Evolutionary conservation across 2,329 filamentous ascomycete genomes (phyloP), one percentile per base, ranked within the genome.

Genomic region (Madurella fahalii): DNA sequence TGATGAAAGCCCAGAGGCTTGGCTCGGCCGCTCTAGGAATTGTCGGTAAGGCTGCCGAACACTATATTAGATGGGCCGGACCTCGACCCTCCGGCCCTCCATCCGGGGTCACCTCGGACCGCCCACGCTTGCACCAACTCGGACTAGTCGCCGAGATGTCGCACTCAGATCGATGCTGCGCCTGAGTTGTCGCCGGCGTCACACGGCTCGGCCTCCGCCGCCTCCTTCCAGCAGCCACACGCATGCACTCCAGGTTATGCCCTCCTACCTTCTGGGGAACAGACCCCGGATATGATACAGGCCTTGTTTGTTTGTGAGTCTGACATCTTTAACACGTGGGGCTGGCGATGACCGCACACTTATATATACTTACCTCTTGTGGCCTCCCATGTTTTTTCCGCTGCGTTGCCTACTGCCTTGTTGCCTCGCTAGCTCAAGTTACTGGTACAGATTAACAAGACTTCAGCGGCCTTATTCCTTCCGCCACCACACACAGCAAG

Each of bases 31-130:
- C 47, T 52, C 48, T 47, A 58, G 58, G 58, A 42, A 45, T 32
- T 59, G 40, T 57, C 57, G 60, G 60, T 55, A 59, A 52, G 50
- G 57, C 51, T 58, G 50, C 60, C 58, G 58, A 50, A 18, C 30
- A 37, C 15, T 44, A 39, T 18, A 47, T 39, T 40, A 30, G 42
- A 45, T 34, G 16, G 16, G 7, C 47, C 60, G 60, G 60, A 62
- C 34, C 53, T 2, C 47, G 7, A 53, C 11, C 37, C 40, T 62
- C 60, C 60, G 60, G 18, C 15, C 1, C 13, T 42, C 50, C 45
- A 25, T 20, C 47, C 30, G 31, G 17, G 30, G 20, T 39, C 31
- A 40, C 7, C 13, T 51, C 47, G 51, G 47, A 54, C 47, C 37
- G 42, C 37, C 50, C 30, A 4, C 39, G n/a, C 37, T 50, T 55